These are phyloP conservation scores for Elasticomyces elasticus DNA, from an alignment of 495 filamentous ascomycete genomes.

Conservation along the genomic window DNA sequence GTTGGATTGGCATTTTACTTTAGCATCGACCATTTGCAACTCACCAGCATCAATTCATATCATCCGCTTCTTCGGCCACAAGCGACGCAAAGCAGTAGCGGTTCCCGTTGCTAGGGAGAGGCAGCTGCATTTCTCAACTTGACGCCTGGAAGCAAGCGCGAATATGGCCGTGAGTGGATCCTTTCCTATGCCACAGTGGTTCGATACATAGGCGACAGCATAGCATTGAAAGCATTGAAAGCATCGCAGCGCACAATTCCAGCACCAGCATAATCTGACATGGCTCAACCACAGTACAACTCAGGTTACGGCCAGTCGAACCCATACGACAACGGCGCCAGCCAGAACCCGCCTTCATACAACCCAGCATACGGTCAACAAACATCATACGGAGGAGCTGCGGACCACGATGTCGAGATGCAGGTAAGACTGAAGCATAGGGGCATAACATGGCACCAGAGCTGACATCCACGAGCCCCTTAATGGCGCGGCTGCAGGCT, in stretches of 20 bases:
- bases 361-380: constrained; percentile 12
- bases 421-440: too few relatives aligned
- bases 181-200: neutral
- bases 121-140: neutral
- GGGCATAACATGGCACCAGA: too few relatives aligned
- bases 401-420: constrained; percentile 32
- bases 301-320: constrained; percentile 50
- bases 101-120: too few relatives aligned
- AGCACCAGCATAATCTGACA: constrained; percentile 2
- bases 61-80: too few relatives aligned
- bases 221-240: neutral
- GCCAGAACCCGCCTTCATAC: constrained; percentile 28
- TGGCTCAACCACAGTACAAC: constrained; percentile 25
- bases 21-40: too few relatives aligned
- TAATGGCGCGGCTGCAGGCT: constrained; percentile 4
- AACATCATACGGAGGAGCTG: neutral
- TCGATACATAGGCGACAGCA: neutral
- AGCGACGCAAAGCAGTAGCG: too few relatives aligned
- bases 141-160: neutral
- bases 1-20: too few relatives aligned
- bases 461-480: too few relatives aligned
- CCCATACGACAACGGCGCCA: constrained; percentile 46
- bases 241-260: neutral
- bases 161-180: neutral
- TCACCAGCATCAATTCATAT: too few relatives aligned